A percentile compares a stretch with the other conserved stretches of the same genome.
Evolutionary conservation across 495 filamentous ascomycete species (phyloP).

Genomic region (Penicillium robsamsonii): DNA sequence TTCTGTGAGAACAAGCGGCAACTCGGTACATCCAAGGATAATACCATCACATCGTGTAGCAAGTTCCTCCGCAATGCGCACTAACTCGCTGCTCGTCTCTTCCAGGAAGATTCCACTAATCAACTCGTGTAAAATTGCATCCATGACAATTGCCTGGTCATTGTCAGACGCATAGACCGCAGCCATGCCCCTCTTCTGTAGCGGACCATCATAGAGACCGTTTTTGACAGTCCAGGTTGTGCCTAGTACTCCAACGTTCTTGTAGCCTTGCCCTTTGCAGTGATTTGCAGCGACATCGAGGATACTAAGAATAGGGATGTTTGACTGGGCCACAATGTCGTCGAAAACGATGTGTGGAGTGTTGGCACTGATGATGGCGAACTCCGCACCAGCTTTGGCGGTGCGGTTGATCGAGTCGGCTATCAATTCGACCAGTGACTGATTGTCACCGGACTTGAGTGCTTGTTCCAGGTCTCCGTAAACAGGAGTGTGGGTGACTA

Average conservation of each 20-base stretch:
- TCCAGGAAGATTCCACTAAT: slow-evolving; percentile 6
- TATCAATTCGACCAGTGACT: neutral
- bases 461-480: slow-evolving; percentile 3
- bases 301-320: slow-evolving; percentile 13
- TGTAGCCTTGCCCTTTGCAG: slow-evolving; percentile 6
- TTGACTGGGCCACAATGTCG: neutral
- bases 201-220: slow-evolving; percentile 6
- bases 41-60: slow-evolving; percentile 10
- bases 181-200: slow-evolving; percentile 4
- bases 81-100: neutral
- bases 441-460: slow-evolving; percentile 4
- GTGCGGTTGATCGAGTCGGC: slow-evolving; percentile 8
- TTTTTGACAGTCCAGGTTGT: slow-evolving; percentile 7
- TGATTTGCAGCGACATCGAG: slow-evolving; percentile 7
- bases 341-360: slow-evolving; percentile 5
- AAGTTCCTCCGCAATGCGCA: slow-evolving; percentile 8
- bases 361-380: slow-evolving; percentile 14
- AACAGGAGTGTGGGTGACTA: slow-evolving; percentile 10
- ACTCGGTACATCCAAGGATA: slow-evolving; percentile 10
- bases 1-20: slow-evolving; percentile 11
- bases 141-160: slow-evolving; percentile 8
- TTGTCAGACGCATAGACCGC: slow-evolving; percentile 8
- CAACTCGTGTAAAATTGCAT: slow-evolving; percentile 4
- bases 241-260: slow-evolving; percentile 6
- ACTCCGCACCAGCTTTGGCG: slow-evolving; percentile 11